Conservation (phyloP, 306 rosid genomes). For the Pterocarpus santalinus region DNA sequence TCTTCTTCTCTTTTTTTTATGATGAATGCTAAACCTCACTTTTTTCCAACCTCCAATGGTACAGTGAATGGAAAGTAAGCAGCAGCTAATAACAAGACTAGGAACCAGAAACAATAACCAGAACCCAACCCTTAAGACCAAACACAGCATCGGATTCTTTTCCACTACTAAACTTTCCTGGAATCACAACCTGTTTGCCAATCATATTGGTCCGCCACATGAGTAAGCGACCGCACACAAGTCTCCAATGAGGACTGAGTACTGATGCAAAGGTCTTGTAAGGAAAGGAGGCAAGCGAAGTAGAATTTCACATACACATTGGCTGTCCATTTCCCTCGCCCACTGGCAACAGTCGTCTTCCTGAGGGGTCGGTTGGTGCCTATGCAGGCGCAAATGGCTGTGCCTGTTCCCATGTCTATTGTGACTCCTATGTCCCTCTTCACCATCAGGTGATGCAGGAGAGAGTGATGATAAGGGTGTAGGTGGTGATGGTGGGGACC, state of each 20-base stretch:
- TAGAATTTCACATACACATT: constrained; percentile 73
- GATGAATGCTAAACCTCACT: constrained; percentile 17
- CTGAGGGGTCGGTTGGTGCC: neutral
- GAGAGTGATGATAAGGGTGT: neutral
- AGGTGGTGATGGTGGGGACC: constrained; percentile 41
- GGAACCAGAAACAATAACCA: constrained; percentile 38
- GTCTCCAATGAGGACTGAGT: constrained; percentile 61
- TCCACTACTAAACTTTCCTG: constrained; percentile 3
- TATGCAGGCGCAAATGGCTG: constrained; percentile 5
- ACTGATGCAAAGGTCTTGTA: constrained; percentile 64
- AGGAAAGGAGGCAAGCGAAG: constrained; percentile 65
- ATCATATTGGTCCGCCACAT: constrained; percentile 67
- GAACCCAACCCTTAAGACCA: constrained; percentile 34
- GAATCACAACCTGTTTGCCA: constrained; percentile 1
- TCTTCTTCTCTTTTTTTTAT: neutral
- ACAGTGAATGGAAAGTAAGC: constrained; percentile 15
- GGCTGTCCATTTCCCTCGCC: constrained; percentile 69
- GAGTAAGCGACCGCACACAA: constrained; percentile 62
- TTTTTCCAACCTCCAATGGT: constrained; percentile 30
- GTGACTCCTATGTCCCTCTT: neutral
- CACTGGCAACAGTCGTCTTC: constrained; percentile 82
- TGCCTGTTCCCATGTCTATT: constrained; percentile 42
- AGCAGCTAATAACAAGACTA: constrained; percentile 19
- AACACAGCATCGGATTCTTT: constrained; percentile 31
- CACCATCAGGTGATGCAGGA: neutral